Conservation (phyloP, 2,329 filamentous ascomycete genomes). For the Ascochyta viciae-villosae region DNA sequence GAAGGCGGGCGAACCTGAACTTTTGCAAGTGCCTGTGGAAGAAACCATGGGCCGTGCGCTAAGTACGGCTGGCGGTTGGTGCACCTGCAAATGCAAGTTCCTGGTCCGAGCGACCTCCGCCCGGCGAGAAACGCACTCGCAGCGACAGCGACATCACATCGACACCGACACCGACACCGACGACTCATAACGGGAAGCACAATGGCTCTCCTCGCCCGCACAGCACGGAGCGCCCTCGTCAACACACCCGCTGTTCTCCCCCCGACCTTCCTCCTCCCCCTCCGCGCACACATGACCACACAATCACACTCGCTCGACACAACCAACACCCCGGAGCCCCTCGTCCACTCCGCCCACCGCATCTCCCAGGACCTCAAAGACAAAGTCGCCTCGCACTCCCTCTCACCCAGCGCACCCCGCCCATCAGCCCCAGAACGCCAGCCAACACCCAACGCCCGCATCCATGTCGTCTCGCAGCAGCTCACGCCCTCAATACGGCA, state of each 20-base stretch:
- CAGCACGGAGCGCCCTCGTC: conserved; percentile 68
- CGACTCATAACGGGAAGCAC: conserved; percentile 6
- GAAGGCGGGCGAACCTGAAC: conserved; percentile 6
- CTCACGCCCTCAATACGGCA: conserved; percentile 64
- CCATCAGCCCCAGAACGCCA: conserved; percentile 21
- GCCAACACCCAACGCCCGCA: conserved; percentile 29
- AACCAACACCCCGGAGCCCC: conserved; percentile 47
- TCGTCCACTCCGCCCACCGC: conserved; percentile 58
- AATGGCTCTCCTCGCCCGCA: conserved; percentile 56
- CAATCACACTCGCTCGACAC: conserved; percentile 50
- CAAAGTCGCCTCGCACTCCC: conserved; percentile 27
- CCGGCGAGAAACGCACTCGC: conserved; percentile 18
- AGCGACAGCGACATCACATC: not conserved
- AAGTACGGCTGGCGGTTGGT: too few relatives aligned
- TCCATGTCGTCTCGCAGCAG: conserved; percentile 40
- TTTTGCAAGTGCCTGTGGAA: not conserved
- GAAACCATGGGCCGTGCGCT: too few relatives aligned
- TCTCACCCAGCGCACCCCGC: conserved; percentile 22
- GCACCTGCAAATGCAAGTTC: not conserved
- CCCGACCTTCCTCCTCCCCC: conserved; percentile 57
- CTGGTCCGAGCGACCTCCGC: conserved; percentile 21
- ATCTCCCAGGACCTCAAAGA: conserved; percentile 34
- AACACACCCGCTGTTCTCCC: conserved; percentile 64
- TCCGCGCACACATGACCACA: conserved; percentile 56
- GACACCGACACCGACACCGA: not conserved